phyloP scores from a whole-genome alignment of 495 filamentous ascomycete species.

The Trichoderma orchidacearum region DNA sequence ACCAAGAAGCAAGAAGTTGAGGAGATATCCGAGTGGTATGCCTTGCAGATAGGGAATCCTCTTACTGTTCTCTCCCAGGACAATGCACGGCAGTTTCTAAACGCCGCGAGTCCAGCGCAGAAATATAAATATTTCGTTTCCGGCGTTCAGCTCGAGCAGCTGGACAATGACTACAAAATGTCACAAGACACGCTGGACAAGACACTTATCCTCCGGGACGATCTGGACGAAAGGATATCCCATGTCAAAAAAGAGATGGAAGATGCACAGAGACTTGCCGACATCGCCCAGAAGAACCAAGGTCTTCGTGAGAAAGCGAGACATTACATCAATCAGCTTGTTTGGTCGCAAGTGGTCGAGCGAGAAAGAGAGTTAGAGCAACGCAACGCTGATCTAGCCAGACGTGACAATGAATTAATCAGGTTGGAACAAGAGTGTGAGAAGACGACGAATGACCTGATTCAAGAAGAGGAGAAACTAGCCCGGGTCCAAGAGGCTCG shows the following conservation, averaged over 20 bases:
- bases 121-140: conserved; percentile 98
- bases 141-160: conserved; percentile 82
- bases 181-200: conserved; percentile 41
- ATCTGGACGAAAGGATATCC: conserved; percentile 40
- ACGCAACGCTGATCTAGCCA: conserved; percentile 15
- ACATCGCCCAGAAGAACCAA: conserved; percentile 43
- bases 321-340: conserved; percentile 44
- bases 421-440: conserved; percentile 10
- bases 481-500: conserved; percentile 11
- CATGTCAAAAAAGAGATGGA: conserved; percentile 26
- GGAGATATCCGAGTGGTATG: conserved; percentile 82
- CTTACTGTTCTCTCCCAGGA: conserved; percentile 98
- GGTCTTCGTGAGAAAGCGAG: conserved; percentile 37
- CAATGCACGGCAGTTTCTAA: conserved; percentile 85
- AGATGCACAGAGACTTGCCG: conserved; percentile 30
- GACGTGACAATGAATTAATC: conserved; percentile 15
- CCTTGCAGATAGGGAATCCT: conserved; percentile 91
- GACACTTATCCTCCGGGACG: conserved; percentile 35
- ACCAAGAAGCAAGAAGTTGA: conserved; percentile 82
- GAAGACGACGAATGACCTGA: conserved; percentile 15
- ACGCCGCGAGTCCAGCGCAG: conserved; percentile 59
- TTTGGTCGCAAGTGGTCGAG: conserved; percentile 54
- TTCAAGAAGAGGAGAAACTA: conserved; percentile 15
- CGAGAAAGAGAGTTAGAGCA: conserved; percentile 19
- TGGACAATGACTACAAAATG: conserved; percentile 81